Evolutionary conservation across 78 protist species (phyloP).

Genomic region (Reticulomyxa filosa): DNA sequence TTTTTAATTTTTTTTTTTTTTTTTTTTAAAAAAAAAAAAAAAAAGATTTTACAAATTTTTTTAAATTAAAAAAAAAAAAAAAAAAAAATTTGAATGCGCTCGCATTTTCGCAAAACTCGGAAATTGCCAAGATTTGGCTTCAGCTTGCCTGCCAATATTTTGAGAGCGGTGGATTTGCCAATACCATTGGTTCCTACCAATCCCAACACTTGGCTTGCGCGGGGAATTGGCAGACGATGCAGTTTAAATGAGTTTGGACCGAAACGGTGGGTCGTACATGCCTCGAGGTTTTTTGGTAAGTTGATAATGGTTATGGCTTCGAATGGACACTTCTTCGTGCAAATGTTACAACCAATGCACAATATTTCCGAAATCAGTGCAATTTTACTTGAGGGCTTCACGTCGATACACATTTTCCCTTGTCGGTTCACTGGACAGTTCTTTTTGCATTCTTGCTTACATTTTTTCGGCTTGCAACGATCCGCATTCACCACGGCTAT

Average conservation of each 20-base stretch:
- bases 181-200: constrained; percentile 97
- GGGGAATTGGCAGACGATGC: constrained; percentile 88
- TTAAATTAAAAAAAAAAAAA: too few species aligned
- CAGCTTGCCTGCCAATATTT: constrained; percentile 78
- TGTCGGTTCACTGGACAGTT: constrained; percentile 87
- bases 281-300: constrained; percentile 74
- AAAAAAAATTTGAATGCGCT: neutral
- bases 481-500: constrained; percentile 89
- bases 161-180: constrained; percentile 98
- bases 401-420: constrained; percentile 91
- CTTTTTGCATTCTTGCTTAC: constrained; percentile 86
- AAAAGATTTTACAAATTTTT: too few species aligned
- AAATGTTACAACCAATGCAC: constrained; percentile 98
- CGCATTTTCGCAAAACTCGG: constrained; percentile 6
- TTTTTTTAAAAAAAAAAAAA: too few species aligned
- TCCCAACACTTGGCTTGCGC: constrained; percentile 98
- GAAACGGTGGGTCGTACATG: constrained; percentile 84
- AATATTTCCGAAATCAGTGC: constrained; percentile 81
- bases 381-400: constrained; percentile 44
- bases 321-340: constrained; percentile 95
- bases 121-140: constrained; percentile 95
- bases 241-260: constrained; percentile 96
- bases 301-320: constrained; percentile 94
- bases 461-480: constrained; percentile 90
- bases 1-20: too few species aligned